Conservation (phyloP, 345 rosid species). For the Hibiscus mutabilis region DNA sequence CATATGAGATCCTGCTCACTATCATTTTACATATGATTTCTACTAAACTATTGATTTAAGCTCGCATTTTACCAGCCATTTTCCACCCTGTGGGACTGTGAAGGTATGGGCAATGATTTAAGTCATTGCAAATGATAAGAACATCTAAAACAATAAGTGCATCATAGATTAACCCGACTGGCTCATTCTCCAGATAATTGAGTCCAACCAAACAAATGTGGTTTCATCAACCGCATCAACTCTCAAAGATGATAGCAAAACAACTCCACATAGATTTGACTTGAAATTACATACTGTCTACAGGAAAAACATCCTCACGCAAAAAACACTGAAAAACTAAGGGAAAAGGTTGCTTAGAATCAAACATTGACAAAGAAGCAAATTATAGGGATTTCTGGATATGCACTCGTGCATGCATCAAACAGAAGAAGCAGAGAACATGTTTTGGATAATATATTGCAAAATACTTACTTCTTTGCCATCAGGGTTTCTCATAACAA, state of each 20-base stretch:
- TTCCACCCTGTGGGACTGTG: not conserved
- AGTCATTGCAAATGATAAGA: not conserved
- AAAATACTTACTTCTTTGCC: conserved; percentile 85
- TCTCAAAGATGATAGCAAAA: not conserved
- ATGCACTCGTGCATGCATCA: conserved; percentile 31
- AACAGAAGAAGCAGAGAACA: conserved; percentile 4
- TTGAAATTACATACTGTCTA: not conserved
- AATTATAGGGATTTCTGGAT: conserved; percentile 73
- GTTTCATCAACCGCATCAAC: not conserved
- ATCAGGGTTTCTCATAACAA: conserved; percentile 94
- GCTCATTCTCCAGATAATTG: not conserved
- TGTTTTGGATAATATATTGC: not conserved
- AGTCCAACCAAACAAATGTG: not conserved
- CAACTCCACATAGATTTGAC: not conserved
- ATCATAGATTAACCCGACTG: not conserved
- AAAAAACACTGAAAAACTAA: not conserved
- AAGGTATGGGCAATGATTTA: not conserved
- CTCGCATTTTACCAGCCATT: not conserved
- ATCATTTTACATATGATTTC: not conserved
- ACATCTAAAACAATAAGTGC: not conserved
- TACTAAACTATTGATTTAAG: not conserved
- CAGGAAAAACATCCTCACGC: not conserved
- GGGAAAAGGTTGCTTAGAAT: not conserved
- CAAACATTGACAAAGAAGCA: not conserved
- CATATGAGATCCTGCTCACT: not conserved